These are phyloP conservation scores for Bolboschoenus planiculmis DNA, from an alignment of 176 grass and related monocot species.

Conservation along the genomic window DNA sequence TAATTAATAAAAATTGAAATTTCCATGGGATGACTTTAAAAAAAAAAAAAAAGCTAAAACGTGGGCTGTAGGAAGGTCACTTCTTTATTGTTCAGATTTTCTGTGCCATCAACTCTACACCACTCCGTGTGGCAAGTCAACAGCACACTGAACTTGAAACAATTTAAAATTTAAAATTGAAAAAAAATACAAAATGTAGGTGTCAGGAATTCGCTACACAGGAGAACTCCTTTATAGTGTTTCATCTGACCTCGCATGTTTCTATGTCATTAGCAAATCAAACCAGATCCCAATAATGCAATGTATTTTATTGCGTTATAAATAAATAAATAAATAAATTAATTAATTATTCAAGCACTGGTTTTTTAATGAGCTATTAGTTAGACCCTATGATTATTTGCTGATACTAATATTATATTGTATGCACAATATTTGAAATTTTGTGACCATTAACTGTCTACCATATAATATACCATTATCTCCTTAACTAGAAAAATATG, in stretches of 20 bases:
- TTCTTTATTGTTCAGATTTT: background rate
- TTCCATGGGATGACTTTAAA: background rate
- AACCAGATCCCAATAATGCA: slow-evolving; percentile 12
- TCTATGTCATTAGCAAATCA: background rate
- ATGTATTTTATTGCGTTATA: background rate
- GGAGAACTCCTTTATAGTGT: background rate
- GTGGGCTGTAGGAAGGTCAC: background rate
- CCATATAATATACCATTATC: background rate
- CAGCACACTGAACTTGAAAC: background rate
- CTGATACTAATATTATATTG: background rate
- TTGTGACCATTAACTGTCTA: background rate
- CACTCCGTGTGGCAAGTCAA: background rate
- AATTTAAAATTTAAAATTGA: background rate
- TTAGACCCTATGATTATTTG: background rate
- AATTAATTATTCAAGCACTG: background rate
- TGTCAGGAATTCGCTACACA: background rate
- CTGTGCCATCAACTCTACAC: background rate
- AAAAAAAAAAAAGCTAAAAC: background rate
- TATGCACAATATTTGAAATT: background rate
- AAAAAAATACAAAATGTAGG: background rate
- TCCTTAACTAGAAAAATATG: background rate
- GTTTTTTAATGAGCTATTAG: background rate
- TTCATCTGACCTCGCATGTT: background rate
- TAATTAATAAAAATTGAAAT: background rate
- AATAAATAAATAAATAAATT: too few species aligned